phyloP scores from a whole-genome alignment of 2,329 filamentous ascomycete genomes.

The Colletotrichum sp. region DNA sequence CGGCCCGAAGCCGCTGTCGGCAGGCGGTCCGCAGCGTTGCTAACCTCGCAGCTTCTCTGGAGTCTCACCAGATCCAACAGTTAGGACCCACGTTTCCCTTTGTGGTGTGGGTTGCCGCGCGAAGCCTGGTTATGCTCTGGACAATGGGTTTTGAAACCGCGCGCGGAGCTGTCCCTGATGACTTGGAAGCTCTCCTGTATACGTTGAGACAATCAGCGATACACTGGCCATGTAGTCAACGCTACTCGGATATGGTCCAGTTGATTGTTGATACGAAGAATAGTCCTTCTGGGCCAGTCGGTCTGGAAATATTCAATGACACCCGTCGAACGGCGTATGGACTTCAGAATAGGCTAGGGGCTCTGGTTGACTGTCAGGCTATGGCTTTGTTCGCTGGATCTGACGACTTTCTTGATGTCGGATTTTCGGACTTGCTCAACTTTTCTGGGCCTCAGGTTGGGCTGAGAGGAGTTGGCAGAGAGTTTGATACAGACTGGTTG shows the following conservation, averaged over 20 bases:
- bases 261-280: not conserved
- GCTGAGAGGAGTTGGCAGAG: not conserved
- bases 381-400: not conserved
- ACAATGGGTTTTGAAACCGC: not conserved
- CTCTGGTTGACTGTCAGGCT: not conserved
- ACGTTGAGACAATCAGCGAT: not conserved
- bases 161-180: not conserved
- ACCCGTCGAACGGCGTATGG: not conserved
- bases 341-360: not conserved
- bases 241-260: not conserved
- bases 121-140: not conserved
- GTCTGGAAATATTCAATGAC: not conserved
- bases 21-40: not conserved
- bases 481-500: not conserved
- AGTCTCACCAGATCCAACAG: not conserved
- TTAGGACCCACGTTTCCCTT: not conserved
- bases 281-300: not conserved
- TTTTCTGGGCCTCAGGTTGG: not conserved
- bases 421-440: not conserved
- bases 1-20: not conserved
- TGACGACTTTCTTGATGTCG: not conserved
- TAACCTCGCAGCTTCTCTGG: not conserved
- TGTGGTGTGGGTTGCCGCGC: not conserved
- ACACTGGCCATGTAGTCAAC: not conserved
- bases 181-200: not conserved